These are phyloP conservation scores for Selenicereus undatus DNA, from an alignment of 148 eudicot species.

Conservation along the genomic window DNA sequence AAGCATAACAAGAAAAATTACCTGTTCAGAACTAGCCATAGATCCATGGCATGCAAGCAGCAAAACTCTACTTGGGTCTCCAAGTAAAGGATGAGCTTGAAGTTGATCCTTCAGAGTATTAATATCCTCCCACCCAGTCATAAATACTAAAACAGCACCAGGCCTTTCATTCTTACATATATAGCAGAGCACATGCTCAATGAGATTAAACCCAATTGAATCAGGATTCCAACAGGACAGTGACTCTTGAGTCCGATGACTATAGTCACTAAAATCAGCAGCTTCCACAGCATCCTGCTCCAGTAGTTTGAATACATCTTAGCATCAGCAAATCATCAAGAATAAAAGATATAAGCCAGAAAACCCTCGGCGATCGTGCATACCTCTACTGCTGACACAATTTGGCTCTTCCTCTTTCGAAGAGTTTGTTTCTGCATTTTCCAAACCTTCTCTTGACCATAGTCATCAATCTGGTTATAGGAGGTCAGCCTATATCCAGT, in stretches of 20 bases:
- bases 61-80: conserved; percentile 81
- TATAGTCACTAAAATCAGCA: conserved; percentile 63
- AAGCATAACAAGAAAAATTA: conserved; percentile 16
- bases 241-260: conserved; percentile 63
- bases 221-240: conserved; percentile 98
- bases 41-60: conserved; percentile 98
- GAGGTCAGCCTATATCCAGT: conserved; percentile 74
- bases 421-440: conserved; percentile 90
- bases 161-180: conserved; percentile 79
- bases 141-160: conserved; percentile 92
- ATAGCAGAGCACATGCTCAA: conserved; percentile 80
- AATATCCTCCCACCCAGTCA: conserved; percentile 99
- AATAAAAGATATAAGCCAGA: background rate
- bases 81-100: conserved; percentile 82
- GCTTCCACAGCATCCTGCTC: conserved; percentile 70
- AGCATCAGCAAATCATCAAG: background rate
- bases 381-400: conserved; percentile 97
- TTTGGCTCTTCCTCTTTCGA: conserved; percentile 83
- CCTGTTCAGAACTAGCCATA: conserved; percentile 98
- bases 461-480: conserved; percentile 92
- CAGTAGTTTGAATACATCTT: conserved; percentile 18
- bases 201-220: conserved; percentile 94
- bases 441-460: conserved; percentile 94
- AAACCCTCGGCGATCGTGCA: conserved; percentile 10
- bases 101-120: conserved; percentile 92